Percentiles rank a stretch among this genome's conserved stretches.
phyloP scores from a whole-genome alignment of 2,329 filamentous ascomycete species.

The Aspergillus pseudotamarii region DNA sequence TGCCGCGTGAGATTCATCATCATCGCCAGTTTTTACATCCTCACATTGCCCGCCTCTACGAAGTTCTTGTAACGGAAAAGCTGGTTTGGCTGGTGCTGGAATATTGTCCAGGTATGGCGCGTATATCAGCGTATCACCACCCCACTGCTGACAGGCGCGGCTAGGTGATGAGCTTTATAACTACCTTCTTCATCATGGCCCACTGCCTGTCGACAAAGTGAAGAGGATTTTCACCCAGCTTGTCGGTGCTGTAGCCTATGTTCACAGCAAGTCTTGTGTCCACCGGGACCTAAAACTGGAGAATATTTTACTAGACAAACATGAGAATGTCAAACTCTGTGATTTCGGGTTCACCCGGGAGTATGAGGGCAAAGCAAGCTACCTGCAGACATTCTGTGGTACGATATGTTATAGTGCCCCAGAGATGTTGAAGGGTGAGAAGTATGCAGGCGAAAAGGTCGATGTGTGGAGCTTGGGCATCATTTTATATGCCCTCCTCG shows the following conservation, averaged over 20 bases:
- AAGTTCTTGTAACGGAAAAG: conserved; percentile 94
- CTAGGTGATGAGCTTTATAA: conserved; percentile 95
- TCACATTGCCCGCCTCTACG: conserved; percentile 94
- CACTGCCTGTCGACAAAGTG: conserved; percentile 80
- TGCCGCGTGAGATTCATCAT: conserved; percentile 96
- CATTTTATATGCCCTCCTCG: conserved; percentile 81
- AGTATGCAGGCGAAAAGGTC: conserved; percentile 96
- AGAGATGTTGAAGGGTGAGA: conserved; percentile 98
- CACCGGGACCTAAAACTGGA: conserved; percentile 97
- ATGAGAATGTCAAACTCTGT: conserved; percentile 95
- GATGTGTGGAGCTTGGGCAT: conserved; percentile 98
- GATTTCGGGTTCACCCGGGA: conserved; percentile 98
- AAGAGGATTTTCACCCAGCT: conserved; percentile 96
- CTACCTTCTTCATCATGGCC: conserved; percentile 84
- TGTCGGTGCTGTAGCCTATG: conserved; percentile 91
- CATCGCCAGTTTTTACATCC: conserved; percentile 97
- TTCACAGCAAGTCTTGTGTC: conserved; percentile 92
- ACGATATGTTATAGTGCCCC: conserved; percentile 97
- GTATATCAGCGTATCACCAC: background rate
- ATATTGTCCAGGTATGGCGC: conserved; percentile 80
- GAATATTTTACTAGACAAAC: conserved; percentile 92
- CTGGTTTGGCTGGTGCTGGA: conserved; percentile 96
- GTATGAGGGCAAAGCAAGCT: conserved; percentile 92
- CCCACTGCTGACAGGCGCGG: conserved; percentile 15
- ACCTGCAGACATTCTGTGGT: conserved; percentile 95